Conservation (phyloP, 495 filamentous ascomycete genomes). For the Penicillium odoratum region DNA sequence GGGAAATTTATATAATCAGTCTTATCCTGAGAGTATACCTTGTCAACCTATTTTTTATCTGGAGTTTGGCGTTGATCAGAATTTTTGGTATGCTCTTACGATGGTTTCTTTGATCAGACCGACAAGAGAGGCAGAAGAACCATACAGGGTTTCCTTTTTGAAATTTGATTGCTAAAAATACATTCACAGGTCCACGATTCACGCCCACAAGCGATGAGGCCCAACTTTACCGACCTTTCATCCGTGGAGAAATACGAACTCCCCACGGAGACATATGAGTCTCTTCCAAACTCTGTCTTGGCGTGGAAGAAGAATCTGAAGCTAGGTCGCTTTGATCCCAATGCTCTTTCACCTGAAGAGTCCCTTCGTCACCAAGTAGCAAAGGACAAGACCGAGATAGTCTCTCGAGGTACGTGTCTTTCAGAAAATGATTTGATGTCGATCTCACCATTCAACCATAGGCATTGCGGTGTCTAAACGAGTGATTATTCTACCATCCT, state of each 20-base stretch:
- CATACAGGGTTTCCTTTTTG: neutral
- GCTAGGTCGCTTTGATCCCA: conserved; percentile 91
- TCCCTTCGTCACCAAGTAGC: conserved; percentile 67
- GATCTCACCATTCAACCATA: conserved; percentile 14
- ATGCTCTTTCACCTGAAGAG: conserved; percentile 60
- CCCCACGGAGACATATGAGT: conserved; percentile 77
- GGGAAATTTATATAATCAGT: neutral
- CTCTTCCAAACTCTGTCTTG: conserved; percentile 79
- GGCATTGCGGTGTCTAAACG: conserved; percentile 36
- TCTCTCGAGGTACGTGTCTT: conserved; percentile 51
- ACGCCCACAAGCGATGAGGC: conserved; percentile 66
- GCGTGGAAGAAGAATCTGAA: conserved; percentile 92
- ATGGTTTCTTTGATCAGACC: neutral
- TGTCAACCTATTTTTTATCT: neutral
- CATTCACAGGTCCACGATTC: conserved; percentile 69
- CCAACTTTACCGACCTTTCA: conserved; percentile 76
- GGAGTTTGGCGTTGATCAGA: neutral
- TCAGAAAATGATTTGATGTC: neutral
- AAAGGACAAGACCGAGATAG: conserved; percentile 63
- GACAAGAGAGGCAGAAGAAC: neutral
- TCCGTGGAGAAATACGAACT: conserved; percentile 84
- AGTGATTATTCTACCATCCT: conserved; percentile 45
- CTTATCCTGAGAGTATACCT: neutral
- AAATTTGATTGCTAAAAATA: neutral
- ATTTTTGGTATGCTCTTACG: neutral